These are phyloP conservation scores for Candida caryicola DNA, from an alignment of 805 yeast genomes.

Conservation along the genomic window DNA sequence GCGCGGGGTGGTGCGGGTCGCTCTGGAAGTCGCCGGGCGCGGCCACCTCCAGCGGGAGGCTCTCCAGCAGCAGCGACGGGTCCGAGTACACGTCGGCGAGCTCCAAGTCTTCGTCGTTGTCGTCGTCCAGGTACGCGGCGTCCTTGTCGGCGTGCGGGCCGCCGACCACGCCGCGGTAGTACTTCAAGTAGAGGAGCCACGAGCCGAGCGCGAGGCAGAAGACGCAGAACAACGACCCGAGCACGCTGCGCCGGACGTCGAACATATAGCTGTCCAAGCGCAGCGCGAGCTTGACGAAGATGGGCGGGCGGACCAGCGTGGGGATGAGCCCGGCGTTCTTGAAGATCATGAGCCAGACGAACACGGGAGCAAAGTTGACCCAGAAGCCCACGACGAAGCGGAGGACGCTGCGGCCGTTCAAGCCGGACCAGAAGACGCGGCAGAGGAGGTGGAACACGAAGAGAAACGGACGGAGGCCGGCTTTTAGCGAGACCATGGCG, in stretches of 20 bases:
- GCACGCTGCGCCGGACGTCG: constrained; percentile 10
- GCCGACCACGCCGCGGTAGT: constrained; percentile 1
- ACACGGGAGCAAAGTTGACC: constrained; percentile 50
- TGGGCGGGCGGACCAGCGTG: constrained; percentile 48
- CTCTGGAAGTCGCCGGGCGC: constrained; percentile 12
- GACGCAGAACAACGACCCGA: constrained; percentile 6
- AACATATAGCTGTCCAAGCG: constrained; percentile 43
- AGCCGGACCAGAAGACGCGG: constrained; percentile 22
- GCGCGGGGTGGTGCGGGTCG: constrained; percentile 5
- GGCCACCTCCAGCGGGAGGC: too few relatives aligned
- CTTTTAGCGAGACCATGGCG: too few relatives aligned
- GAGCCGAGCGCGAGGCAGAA: neutral
- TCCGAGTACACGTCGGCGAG: too few relatives aligned
- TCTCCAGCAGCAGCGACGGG: too few relatives aligned
- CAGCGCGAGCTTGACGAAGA: constrained; percentile 47
- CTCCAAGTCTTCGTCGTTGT: too few relatives aligned
- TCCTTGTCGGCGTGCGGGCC: neutral
- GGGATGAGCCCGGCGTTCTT: constrained; percentile 61
- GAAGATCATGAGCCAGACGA: constrained; percentile 55
- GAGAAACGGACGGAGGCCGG: too few relatives aligned
- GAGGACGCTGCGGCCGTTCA: constrained; percentile 38
- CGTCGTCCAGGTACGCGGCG: too few relatives aligned
- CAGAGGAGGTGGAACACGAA: constrained; percentile 11
- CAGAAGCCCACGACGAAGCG: constrained; percentile 43
- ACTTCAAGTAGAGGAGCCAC: constrained; percentile 13